phyloP scores from a whole-genome alignment of 495 filamentous ascomycete genomes.

The Penicillium lagena region DNA sequence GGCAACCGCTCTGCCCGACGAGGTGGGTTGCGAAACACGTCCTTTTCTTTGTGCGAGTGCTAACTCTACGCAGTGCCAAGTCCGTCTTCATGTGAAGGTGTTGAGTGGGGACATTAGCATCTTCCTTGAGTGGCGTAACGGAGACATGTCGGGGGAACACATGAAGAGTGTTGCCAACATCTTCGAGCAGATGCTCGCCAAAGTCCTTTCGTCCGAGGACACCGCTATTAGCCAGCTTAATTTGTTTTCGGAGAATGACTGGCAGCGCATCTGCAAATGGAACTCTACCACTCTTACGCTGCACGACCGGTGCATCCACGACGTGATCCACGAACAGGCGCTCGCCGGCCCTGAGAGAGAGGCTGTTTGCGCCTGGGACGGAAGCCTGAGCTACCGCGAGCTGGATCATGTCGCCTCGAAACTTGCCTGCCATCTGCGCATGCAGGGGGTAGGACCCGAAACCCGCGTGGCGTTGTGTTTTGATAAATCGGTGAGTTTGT shows the following conservation, averaged over 20 bases:
- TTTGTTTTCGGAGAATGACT: conserved; percentile 33
- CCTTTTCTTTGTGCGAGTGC: not conserved
- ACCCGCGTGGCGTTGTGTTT: conserved; percentile 48
- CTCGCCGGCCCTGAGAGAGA: conserved; percentile 31
- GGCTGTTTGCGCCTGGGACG: conserved; percentile 54
- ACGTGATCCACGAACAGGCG: conserved; percentile 40
- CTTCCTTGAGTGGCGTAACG: conserved; percentile 41
- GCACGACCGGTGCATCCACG: conserved; percentile 45
- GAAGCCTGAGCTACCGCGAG: conserved; percentile 48
- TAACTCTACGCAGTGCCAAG: conserved; percentile 26
- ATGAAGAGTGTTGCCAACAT: conserved; percentile 36
- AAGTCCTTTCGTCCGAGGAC: conserved; percentile 20
- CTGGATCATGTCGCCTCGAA: conserved; percentile 40
- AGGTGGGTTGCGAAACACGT: conserved; percentile 15
- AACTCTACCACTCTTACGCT: conserved; percentile 22
- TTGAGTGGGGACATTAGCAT: conserved; percentile 33
- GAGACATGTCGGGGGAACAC: conserved; percentile 36
- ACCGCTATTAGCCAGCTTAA: conserved; percentile 25
- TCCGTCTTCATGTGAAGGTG: conserved; percentile 41
- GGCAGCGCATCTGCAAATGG: conserved; percentile 35
- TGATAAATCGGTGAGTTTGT: conserved; percentile 46
- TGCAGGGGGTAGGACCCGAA: conserved; percentile 43
- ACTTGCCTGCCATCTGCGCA: conserved; percentile 39
- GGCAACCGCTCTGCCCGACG: conserved; percentile 26
- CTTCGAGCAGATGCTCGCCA: conserved; percentile 27